Base-by-base conservation (phyloP, 257 asterid genomes). In the Euphrasia confusa region DNA sequence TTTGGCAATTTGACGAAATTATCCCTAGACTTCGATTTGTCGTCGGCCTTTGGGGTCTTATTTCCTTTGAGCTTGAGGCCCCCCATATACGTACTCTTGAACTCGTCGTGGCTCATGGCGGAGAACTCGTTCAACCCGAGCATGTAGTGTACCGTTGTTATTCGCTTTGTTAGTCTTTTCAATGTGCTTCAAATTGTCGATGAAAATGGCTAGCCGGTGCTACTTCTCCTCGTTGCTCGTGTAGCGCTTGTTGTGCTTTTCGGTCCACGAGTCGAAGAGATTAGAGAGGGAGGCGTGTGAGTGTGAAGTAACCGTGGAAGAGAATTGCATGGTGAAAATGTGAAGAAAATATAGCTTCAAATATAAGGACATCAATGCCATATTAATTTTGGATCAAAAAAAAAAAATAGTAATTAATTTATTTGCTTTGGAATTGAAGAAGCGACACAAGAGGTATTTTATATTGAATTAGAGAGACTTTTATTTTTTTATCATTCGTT, bases 41-140 rank as follows among this genome's bases (percentile, higher is more conserved):
- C 24, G 18, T 75, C 69, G 3, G 24, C 24, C 24, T 21, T 21
- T 21, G 68, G 73, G 4, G 73, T 32, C 28, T 76, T 76, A 0
- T 28, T 28, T 28, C 33, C 33, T 28, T 28, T 28, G 44, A 28
- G 55, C 48, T 80, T 82, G 33, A 85, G 83, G 39, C 39, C 39
- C 4, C 94, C 94, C 48, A 85, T 54, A 58, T 76, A 85, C 80
- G 28, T 78, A 9, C 63, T 69, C 74, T 82, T 82, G 70, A 85
- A 85, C 62, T 78, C 94, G 1, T 82, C 87, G 55, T 80, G 89
- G 63, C 80, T 81, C 78, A 85, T 15, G 61, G 81, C 94, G 18
- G 90, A 73, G 49, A 83, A 85, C 53, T 85, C 88, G 5, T 83
- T 85, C 70, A 85, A 45, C 1, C 84, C 88, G 58, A 85, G 88